phyloP scores from a whole-genome alignment of 805 yeast genomes.

The Cyberlindnera xylosilytica region DNA sequence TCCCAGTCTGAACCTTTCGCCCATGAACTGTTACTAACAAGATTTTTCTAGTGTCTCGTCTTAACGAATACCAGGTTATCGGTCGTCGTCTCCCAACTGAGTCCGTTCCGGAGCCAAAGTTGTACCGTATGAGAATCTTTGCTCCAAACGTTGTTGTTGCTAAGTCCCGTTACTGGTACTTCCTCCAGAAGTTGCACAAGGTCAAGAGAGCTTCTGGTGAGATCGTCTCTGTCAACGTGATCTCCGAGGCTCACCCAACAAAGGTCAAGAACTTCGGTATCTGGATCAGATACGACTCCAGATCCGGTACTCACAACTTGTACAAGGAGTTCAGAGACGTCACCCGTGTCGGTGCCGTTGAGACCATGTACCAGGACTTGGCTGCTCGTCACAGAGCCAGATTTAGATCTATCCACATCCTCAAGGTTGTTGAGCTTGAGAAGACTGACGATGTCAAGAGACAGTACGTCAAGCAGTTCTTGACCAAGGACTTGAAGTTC shows the following conservation, averaged over 20 bases:
- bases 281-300: slow-evolving; percentile 99
- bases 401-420: slow-evolving; percentile 98
- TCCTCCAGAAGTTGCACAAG: slow-evolving; percentile 98
- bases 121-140: slow-evolving; percentile 99
- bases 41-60: slow-evolving; percentile 72
- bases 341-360: slow-evolving; percentile 98
- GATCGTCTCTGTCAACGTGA: slow-evolving; percentile 87
- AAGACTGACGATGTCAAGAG: slow-evolving; percentile 98
- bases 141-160: slow-evolving; percentile 99
- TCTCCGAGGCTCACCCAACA: slow-evolving; percentile 95
- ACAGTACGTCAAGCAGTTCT: slow-evolving; percentile 97
- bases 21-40: slow-evolving; percentile 5
- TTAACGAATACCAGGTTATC: slow-evolving; percentile 99
- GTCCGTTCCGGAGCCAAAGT: slow-evolving; percentile 98
- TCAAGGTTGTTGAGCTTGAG: slow-evolving; percentile 98
- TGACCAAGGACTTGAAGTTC: slow-evolving; percentile 94
- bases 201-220: slow-evolving; percentile 99
- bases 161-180: slow-evolving; percentile 99
- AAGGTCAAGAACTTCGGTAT: slow-evolving; percentile 99
- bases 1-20: no score
- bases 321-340: slow-evolving; percentile 99
- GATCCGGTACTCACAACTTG: slow-evolving; percentile 99
- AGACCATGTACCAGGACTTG: slow-evolving; percentile 97
- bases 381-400: slow-evolving; percentile 99
- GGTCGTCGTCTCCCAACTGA: slow-evolving; percentile 99